Evolutionary conservation across 2,329 filamentous ascomycete genomes (phyloP).

Genomic region (Fusarium phyllophilum): DNA sequence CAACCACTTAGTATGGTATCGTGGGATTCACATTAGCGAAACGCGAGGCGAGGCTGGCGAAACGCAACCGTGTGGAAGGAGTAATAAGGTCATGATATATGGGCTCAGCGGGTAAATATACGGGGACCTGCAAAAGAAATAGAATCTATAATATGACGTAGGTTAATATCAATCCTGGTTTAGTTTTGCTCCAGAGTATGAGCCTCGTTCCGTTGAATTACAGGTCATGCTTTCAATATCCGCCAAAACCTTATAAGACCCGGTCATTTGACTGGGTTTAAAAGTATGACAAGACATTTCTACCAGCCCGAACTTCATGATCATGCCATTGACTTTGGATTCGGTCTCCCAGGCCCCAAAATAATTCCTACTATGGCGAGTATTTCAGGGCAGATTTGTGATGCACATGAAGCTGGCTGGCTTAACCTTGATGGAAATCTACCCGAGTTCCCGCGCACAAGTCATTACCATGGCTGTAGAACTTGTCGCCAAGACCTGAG

Average conservation of each 20-base stretch:
- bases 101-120: not conserved
- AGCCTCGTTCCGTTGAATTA: too few species aligned
- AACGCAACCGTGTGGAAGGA: not conserved
- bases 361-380: not conserved
- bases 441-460: not conserved
- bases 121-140: too few species aligned
- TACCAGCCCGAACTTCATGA: not conserved
- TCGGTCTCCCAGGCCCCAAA: not conserved
- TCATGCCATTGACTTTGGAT: not conserved
- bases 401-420: not conserved
- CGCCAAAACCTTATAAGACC: too few species aligned
- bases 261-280: not conserved
- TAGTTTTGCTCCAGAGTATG: not conserved
- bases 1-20: not conserved
- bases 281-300: too few species aligned
- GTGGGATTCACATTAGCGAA: too few species aligned
- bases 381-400: not conserved
- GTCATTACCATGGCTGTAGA: too few species aligned
- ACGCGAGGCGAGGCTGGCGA: too few species aligned
- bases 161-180: accelerated
- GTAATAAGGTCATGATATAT: too few species aligned
- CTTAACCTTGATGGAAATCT: not conserved
- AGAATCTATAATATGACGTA: accelerated
- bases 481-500: too few species aligned
- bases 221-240: not conserved